Conservation (phyloP, 2,329 filamentous ascomycete genomes). For the Cyphellophora europaea region DNA sequence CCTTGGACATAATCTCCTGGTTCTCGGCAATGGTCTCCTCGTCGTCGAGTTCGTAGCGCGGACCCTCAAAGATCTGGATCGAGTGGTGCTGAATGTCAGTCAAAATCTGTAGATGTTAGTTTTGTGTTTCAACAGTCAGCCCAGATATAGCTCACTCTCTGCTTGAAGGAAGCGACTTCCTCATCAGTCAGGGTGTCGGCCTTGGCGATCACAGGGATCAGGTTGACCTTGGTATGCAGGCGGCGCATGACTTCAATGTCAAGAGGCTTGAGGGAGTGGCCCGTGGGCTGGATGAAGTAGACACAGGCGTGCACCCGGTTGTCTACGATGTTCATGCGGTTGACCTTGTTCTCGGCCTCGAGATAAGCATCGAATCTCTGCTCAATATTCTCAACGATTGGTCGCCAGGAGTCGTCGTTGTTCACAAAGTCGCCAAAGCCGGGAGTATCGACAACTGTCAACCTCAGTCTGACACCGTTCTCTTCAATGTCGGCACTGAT, state of each 20-base stretch:
- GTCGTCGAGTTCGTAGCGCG: conserved; percentile 95
- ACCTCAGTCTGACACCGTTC: conserved; percentile 87
- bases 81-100: conserved; percentile 94
- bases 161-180: conserved; percentile 89
- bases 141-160: conserved; percentile 59
- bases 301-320: conserved; percentile 98
- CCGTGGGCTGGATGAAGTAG: conserved; percentile 98
- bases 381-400: conserved; percentile 99
- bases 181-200: conserved; percentile 96
- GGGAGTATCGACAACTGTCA: conserved; percentile 96
- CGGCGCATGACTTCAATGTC: conserved; percentile 99
- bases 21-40: conserved; percentile 99
- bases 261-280: conserved; percentile 94
- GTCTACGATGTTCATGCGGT: conserved; percentile 99
- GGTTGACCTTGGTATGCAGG: conserved; percentile 99
- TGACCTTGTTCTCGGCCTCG: conserved; percentile 99
- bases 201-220: conserved; percentile 98
- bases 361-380: conserved; percentile 97
- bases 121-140: background rate
- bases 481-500: conserved; percentile 97
- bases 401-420: conserved; percentile 98
- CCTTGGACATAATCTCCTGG: conserved; percentile 99
- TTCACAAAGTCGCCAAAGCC: conserved; percentile 99
- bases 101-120: conserved; percentile 60
- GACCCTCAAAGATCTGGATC: conserved; percentile 98